Conservation (phyloP, 2,329 filamentous ascomycete species). For the Rutstroemia sp. region DNA sequence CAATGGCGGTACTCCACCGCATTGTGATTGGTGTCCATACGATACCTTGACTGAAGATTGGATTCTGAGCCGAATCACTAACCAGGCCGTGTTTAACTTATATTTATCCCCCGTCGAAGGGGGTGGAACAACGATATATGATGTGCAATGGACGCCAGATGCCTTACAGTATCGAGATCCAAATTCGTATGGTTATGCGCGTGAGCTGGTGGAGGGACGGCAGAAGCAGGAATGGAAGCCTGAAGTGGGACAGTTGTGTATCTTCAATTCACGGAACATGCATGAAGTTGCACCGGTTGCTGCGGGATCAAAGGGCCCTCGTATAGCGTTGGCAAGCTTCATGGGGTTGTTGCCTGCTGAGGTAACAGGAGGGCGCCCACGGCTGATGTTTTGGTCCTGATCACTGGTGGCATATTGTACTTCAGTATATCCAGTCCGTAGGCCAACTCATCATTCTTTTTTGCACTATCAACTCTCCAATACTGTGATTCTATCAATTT, state of each 20-base stretch:
- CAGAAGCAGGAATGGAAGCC: neutral
- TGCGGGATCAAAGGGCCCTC: neutral
- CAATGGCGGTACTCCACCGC: too few relatives aligned
- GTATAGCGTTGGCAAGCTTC: conserved; percentile 1
- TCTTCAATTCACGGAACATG: conserved; percentile 7
- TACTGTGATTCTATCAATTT: too few relatives aligned
- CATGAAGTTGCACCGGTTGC: neutral
- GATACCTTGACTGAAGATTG: too few relatives aligned
- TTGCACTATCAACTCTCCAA: too few relatives aligned
- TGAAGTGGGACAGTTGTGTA: neutral
- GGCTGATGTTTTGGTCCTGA: conserved; percentile 2
- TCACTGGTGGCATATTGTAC: too few relatives aligned
- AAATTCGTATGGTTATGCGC: conserved; percentile 1
- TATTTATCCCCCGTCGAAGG: too few relatives aligned
- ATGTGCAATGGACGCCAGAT: conserved; percentile 1
- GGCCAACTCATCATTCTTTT: too few relatives aligned
- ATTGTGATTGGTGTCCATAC: too few relatives aligned
- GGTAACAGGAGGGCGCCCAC: neutral
- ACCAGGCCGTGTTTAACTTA: too few relatives aligned
- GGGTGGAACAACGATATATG: neutral
- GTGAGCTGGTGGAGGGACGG: neutral
- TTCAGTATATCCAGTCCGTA: too few relatives aligned
- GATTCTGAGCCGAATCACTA: too few relatives aligned
- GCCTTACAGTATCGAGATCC: neutral
- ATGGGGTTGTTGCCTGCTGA: neutral